These are phyloP conservation scores for Podospora pseudopauciseta DNA, from an alignment of 495 filamentous ascomycete species.

Conservation along the genomic window DNA sequence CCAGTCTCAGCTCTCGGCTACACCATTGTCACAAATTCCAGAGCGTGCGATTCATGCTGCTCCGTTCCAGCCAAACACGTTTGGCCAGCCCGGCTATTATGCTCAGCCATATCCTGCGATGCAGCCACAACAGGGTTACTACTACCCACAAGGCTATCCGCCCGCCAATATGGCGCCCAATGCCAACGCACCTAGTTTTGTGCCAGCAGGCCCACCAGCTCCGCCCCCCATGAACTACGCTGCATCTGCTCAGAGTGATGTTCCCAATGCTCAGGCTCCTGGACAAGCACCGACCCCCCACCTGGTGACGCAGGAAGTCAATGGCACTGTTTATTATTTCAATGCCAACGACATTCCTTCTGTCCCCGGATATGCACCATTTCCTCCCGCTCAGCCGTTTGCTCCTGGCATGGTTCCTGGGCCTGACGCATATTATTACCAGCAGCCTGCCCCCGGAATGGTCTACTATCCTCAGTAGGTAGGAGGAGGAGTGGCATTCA, in stretches of 20 bases:
- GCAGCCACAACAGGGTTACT: constrained; percentile 54
- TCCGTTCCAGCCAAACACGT: constrained; percentile 79
- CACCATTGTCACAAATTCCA: constrained; percentile 89
- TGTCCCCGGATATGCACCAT: constrained; percentile 51
- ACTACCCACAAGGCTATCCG: constrained; percentile 51
- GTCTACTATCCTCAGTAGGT: constrained; percentile 43
- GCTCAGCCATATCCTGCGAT: constrained; percentile 49
- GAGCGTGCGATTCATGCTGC: constrained; percentile 91
- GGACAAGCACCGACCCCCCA: constrained; percentile 49
- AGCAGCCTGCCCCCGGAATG: constrained; percentile 42
- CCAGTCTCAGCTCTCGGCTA: constrained; percentile 74
- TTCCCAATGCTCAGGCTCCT: constrained; percentile 20
- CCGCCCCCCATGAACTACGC: constrained; percentile 45
- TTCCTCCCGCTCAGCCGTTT: constrained; percentile 48
- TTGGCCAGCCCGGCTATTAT: constrained; percentile 63
- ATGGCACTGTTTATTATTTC: constrained; percentile 95
- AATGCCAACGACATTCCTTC: constrained; percentile 65
- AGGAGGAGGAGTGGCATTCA: constrained; percentile 1
- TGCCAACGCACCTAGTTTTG: constrained; percentile 55
- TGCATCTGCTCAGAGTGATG: constrained; percentile 43
- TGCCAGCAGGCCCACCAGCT: constrained; percentile 51
- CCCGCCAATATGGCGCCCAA: constrained; percentile 47
- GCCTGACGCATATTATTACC: constrained; percentile 65
- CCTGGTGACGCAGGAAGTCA: constrained; percentile 85
- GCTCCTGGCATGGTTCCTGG: constrained; percentile 64